phyloP scores from a whole-genome alignment of 1,284 basidiomycete genomes.

The Leccinum cinnamomeum region DNA sequence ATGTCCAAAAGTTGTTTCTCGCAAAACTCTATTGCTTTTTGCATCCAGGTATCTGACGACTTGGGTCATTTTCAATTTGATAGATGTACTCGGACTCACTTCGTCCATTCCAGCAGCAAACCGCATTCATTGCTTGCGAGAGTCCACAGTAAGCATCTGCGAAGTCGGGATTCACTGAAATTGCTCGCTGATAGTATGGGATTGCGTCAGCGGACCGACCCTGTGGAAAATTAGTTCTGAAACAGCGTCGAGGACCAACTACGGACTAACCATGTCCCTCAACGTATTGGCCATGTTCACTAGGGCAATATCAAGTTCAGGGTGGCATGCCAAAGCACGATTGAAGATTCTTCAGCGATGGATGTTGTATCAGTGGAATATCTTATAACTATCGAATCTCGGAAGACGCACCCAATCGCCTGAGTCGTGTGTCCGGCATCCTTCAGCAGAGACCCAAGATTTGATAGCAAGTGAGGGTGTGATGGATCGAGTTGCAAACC shows the following conservation, averaged over 20 bases:
- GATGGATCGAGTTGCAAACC: constrained; percentile 54
- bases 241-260: not conserved
- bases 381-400: not conserved
- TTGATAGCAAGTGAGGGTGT: constrained; percentile 62
- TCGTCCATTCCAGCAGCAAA: constrained; percentile 58
- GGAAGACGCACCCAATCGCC: constrained; percentile 46
- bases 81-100: constrained; percentile 28
- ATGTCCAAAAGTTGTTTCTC: constrained; percentile 47
- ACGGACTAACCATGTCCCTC: constrained; percentile 44
- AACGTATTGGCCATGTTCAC: constrained; percentile 64
- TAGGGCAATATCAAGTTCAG: constrained; percentile 59
- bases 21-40: constrained; percentile 46
- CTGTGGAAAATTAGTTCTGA: constrained; percentile 27
- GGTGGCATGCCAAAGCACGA: constrained; percentile 51
- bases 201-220: constrained; percentile 54
- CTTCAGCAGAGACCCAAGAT: constrained; percentile 60
- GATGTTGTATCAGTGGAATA: constrained; percentile 9
- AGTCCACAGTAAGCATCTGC: constrained; percentile 60
- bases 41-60: constrained; percentile 44
- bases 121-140: constrained; percentile 50
- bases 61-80: constrained; percentile 23
- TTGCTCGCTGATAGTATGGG: constrained; percentile 53
- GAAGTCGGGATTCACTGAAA: constrained; percentile 52
- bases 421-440: constrained; percentile 53
- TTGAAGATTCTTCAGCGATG: constrained; percentile 20